A percentile compares a stretch with the other conserved stretches of the same genome.
These are phyloP conservation scores for Neospora caninum DNA, from an alignment of 169 alveolate species.

Conservation along the genomic window DNA sequence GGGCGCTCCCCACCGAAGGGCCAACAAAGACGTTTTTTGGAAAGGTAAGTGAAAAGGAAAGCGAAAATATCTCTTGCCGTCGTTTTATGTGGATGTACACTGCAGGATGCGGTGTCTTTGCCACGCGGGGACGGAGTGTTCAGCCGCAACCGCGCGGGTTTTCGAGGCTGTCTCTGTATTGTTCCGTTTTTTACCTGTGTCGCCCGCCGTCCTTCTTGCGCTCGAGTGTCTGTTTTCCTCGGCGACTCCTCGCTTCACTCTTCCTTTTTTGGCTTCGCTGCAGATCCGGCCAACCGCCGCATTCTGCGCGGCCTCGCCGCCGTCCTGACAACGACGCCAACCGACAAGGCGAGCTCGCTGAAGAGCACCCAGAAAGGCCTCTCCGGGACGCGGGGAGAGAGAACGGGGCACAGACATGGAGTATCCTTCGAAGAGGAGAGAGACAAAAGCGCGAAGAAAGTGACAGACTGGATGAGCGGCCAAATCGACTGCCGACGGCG, in stretches of 20 bases:
- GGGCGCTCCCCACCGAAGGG: neutral
- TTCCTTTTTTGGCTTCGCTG: neutral
- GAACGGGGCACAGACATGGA: neutral
- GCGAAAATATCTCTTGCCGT: no score
- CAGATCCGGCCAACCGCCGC: constrained; percentile 11
- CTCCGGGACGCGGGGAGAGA: neutral
- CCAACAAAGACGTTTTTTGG: neutral
- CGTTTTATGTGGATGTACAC: no score
- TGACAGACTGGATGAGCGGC: neutral
- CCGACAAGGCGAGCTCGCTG: neutral
- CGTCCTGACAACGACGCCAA: neutral
- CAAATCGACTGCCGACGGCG: neutral
- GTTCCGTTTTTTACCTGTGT: no score
- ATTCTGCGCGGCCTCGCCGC: neutral
- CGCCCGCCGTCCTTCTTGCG: no score
- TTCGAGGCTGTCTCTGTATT: no score
- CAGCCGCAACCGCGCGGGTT: no score
- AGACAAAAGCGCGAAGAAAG: neutral
- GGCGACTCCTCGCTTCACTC: no score
- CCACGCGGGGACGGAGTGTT: no score
- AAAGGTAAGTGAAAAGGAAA: neutral
- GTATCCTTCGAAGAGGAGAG: neutral
- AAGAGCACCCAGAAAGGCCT: neutral
- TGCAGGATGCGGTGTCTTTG: no score
- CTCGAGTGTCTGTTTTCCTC: no score